A percentile compares a stretch with the other conserved stretches of the same genome.
These are phyloP conservation scores for Lasiodiplodia citricola DNA, from an alignment of 2,329 filamentous ascomycete species.

Conservation along the genomic window DNA sequence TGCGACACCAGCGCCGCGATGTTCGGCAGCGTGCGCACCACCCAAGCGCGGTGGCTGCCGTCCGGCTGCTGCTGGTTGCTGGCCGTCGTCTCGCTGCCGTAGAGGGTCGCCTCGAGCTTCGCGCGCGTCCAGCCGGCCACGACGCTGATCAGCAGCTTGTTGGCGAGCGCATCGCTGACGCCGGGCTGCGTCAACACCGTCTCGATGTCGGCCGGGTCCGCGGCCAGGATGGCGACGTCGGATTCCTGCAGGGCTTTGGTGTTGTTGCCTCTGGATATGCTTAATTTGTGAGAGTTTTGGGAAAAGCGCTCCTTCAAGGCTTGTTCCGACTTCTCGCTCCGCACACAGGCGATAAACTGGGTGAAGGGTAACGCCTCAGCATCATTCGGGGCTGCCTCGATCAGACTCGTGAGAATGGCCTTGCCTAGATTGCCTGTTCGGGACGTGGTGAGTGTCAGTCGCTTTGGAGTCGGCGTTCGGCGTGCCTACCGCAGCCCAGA, in stretches of 20 bases:
- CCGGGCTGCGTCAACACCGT: constrained; percentile 45
- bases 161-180: constrained; percentile 45
- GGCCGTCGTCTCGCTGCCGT: constrained; percentile 32
- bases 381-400: constrained; percentile 32
- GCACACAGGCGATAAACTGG: constrained; percentile 51
- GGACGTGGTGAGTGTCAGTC: background rate
- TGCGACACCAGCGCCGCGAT: constrained; percentile 52
- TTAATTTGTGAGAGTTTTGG: constrained; percentile 37
- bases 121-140: constrained; percentile 56
- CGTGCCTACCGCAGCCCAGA: constrained; percentile 37
- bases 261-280: constrained; percentile 44
- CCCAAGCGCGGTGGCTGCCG: constrained; percentile 33
- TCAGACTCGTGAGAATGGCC: constrained; percentile 44
- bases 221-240: constrained; percentile 53
- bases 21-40: constrained; percentile 53
- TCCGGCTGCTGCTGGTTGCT: constrained; percentile 5
- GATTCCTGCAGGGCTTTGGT: constrained; percentile 43
- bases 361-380: constrained; percentile 33
- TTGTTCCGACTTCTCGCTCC: constrained; percentile 45
- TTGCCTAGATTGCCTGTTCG: constrained; percentile 47
- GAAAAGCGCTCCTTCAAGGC: constrained; percentile 42
- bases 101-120: constrained; percentile 46
- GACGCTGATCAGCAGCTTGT: constrained; percentile 59
- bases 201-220: constrained; percentile 54
- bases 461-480: background rate